Evolutionary conservation across 805 yeast species (phyloP).

Genomic region (Ogataea neopini): DNA sequence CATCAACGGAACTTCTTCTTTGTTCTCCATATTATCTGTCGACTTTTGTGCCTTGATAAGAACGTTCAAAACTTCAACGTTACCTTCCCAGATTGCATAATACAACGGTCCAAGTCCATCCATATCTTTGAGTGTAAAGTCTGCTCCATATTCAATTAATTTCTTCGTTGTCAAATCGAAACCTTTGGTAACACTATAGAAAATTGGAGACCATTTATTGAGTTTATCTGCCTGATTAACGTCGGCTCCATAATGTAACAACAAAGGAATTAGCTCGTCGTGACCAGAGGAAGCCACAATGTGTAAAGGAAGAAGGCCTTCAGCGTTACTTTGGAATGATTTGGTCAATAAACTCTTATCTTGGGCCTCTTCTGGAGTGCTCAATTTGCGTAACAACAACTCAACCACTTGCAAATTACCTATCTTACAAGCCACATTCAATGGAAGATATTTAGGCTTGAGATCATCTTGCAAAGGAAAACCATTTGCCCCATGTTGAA

Average conservation of each 20-base stretch:
- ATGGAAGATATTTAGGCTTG: slow-evolving; percentile 67
- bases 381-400: slow-evolving; percentile 47
- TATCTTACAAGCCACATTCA: slow-evolving; percentile 84
- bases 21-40: not conserved
- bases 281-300: slow-evolving; percentile 87
- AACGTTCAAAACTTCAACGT: slow-evolving; percentile 74
- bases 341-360: slow-evolving; percentile 33
- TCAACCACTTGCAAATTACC: slow-evolving; percentile 75
- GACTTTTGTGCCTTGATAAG: slow-evolving; percentile 41
- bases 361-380: slow-evolving; percentile 32
- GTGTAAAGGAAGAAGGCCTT: slow-evolving; percentile 86
- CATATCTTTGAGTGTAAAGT: slow-evolving; percentile 67
- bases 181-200: slow-evolving; percentile 88
- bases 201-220: slow-evolving; percentile 92
- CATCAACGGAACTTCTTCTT: not conserved
- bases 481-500: slow-evolving; percentile 50
- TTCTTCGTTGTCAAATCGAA: slow-evolving; percentile 68
- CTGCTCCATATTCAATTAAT: slow-evolving; percentile 73
- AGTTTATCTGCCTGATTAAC: slow-evolving; percentile 80
- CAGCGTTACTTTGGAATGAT: slow-evolving; percentile 70
- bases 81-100: slow-evolving; percentile 94
- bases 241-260: slow-evolving; percentile 71
- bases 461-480: slow-evolving; percentile 49
- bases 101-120: slow-evolving; percentile 79
- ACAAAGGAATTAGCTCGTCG: slow-evolving; percentile 61